phyloP scores from a whole-genome alignment of 1,284 basidiomycete genomes.

The Abortiporus biennis region DNA sequence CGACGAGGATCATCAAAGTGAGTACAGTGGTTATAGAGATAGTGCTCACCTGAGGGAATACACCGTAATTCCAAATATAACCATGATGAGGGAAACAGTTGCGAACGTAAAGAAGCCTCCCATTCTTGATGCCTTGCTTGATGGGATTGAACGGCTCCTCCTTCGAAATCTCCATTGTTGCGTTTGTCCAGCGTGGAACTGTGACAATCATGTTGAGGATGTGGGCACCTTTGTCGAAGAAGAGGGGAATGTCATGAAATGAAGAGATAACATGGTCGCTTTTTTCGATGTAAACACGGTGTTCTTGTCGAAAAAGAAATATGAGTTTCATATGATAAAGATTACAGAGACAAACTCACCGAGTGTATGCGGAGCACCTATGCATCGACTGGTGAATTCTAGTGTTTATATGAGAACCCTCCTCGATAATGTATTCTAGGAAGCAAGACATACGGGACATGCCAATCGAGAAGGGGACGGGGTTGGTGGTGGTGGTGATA shows the following conservation, averaged over 20 bases:
- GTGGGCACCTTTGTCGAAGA: slow-evolving; percentile 86
- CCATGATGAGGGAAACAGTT: slow-evolving; percentile 99
- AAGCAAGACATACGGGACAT: too few species aligned
- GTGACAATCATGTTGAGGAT: slow-evolving; percentile 98
- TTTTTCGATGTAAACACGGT: slow-evolving; percentile 90
- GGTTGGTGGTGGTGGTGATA: too few species aligned
- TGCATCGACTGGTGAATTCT: slow-evolving; percentile 74
- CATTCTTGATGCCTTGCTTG: slow-evolving; percentile 96
- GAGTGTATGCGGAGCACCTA: slow-evolving; percentile 89
- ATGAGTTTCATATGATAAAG: neutral
- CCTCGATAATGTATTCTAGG: too few species aligned
- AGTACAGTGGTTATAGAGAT: neutral
- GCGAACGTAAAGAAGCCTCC: slow-evolving; percentile 92
- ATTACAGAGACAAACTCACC: slow-evolving; percentile 42
- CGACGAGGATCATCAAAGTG: slow-evolving; percentile 8
- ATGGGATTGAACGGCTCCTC: slow-evolving; percentile 97
- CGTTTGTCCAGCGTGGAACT: slow-evolving; percentile 98
- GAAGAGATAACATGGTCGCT: slow-evolving; percentile 83
- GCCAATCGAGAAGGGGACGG: too few species aligned
- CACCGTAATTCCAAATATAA: slow-evolving; percentile 97
- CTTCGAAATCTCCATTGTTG: slow-evolving; percentile 97
- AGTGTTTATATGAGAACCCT: too few species aligned
- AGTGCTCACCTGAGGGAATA: slow-evolving; percentile 98
- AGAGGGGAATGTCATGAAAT: slow-evolving; percentile 95
- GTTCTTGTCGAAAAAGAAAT: slow-evolving; percentile 55